A percentile compares a stretch with the other conserved stretches of the same genome.
Conservation (phyloP, 495 filamentous ascomycete genomes). For the Extremus antarcticus region DNA sequence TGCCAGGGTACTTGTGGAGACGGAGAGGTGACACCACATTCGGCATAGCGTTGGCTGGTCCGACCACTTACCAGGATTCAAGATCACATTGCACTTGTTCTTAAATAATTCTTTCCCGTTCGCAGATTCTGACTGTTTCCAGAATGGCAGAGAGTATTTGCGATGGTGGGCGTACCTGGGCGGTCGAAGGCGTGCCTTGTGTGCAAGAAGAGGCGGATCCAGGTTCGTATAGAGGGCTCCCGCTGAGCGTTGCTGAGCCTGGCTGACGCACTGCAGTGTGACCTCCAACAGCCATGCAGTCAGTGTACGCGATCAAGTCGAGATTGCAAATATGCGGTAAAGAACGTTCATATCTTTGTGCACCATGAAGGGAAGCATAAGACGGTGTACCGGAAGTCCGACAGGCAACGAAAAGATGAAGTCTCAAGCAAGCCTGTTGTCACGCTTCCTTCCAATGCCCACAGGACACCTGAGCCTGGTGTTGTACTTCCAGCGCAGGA, state of each 20-base stretch:
- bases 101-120: no score
- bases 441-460: background rate
- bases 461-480: no score
- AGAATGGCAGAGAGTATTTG: background rate
- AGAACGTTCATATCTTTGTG: background rate
- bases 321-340: background rate
- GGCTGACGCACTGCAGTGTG: background rate
- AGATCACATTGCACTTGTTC: no score
- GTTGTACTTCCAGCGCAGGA: no score
- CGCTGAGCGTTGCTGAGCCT: background rate
- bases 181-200: background rate
- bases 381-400: background rate
- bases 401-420: background rate
- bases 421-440: background rate
- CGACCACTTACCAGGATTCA: no score
- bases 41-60: no score
- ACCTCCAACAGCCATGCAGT: background rate
- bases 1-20: no score
- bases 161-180: background rate
- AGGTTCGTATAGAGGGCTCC: background rate
- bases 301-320: background rate
- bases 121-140: background rate
- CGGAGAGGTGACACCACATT: no score
- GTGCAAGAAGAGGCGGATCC: background rate
- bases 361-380: background rate